A percentile compares a stretch with the other conserved stretches of the same genome.
These are phyloP conservation scores for Colletotrichum orbiculare DNA, from an alignment of 2,329 filamentous ascomycete species.

Conservation along the genomic window DNA sequence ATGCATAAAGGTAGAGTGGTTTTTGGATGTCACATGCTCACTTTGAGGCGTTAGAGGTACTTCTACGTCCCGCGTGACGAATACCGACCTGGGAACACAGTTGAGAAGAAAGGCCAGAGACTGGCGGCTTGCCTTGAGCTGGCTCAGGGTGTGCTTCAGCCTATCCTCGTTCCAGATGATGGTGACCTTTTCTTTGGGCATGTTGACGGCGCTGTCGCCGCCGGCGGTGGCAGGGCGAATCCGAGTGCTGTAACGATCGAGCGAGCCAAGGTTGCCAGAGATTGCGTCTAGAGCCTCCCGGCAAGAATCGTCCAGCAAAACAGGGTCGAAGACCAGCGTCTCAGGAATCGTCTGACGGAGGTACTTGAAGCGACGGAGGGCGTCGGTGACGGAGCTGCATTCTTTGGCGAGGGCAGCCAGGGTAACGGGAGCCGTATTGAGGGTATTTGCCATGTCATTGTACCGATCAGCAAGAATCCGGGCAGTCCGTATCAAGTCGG, in stretches of 20 bases:
- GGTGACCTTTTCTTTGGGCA: constrained; percentile 29
- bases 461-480: constrained; percentile 30
- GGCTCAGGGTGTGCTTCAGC: constrained; percentile 27
- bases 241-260: constrained; percentile 26
- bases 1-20: constrained; percentile 34
- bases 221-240: constrained; percentile 27
- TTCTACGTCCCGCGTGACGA: too few relatives aligned
- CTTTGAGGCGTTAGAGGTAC: constrained; percentile 8
- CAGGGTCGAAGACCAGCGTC: constrained; percentile 17
- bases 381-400: constrained; percentile 32
- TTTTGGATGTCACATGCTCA: constrained; percentile 34
- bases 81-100: constrained; percentile 33
- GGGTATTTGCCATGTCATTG: constrained; percentile 24
- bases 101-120: constrained; percentile 35
- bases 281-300: constrained; percentile 29
- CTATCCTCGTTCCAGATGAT: constrained; percentile 38
- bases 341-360: constrained; percentile 23
- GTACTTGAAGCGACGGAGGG: constrained; percentile 30
- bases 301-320: constrained; percentile 31
- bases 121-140: constrained; percentile 27
- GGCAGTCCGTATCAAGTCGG: constrained; percentile 27
- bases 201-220: constrained; percentile 28
- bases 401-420: constrained; percentile 37
- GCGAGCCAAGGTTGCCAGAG: constrained; percentile 18
- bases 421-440: constrained; percentile 39